Evolutionary conservation across 441 rosid species (phyloP), one percentile per base, ranked within the genome.

Genomic region (Euphorbia celastroides): DNA sequence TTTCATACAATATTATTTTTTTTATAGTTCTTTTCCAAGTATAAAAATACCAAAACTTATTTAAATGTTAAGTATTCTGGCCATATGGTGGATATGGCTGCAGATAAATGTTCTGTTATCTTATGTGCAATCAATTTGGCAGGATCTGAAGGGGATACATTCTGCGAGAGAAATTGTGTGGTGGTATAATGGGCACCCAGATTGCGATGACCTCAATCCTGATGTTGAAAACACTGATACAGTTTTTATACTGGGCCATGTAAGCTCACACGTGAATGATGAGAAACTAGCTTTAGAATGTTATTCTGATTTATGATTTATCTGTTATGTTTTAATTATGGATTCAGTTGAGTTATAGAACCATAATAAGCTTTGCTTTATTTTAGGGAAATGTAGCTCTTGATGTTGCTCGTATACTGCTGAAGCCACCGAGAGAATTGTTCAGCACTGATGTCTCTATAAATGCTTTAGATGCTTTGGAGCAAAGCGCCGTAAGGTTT

Each of bases 111-210:
- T 60, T 70, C 55, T 41, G 23, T 8, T 69, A 68, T 55, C 11
- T 17, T 26, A 7, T 56, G 19, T 61, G 14, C 27, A 16, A n/a
- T 23, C 1, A 20, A 50, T 73, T 58, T 66, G 70, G 48, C 78
- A 91, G 97, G 79, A 74, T 69, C 74, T 89, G 76, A 61, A 34
- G 28, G 97, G 96, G 50, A 70, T 94, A 77, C 80, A 82, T 80
- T 89, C 96, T 0, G 96, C 99, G 31, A 86, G 96, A 79, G 96
- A 94, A 84, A 88, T 94, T 74, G 96, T 94, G 51, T 91, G 97
- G 96, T 89, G 97, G 96, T 91, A 93, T 78, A 94, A 88, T 75
- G 97, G 96, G 60, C 99, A 91, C 71, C 97, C 94, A 0, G 89
- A 91, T 69, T 76, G 84, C 77, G 81, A 79, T 65, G 56, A 81